These are phyloP conservation scores for Cucumis melo DNA, from an alignment of 306 rosid genomes.

Conservation along the genomic window DNA sequence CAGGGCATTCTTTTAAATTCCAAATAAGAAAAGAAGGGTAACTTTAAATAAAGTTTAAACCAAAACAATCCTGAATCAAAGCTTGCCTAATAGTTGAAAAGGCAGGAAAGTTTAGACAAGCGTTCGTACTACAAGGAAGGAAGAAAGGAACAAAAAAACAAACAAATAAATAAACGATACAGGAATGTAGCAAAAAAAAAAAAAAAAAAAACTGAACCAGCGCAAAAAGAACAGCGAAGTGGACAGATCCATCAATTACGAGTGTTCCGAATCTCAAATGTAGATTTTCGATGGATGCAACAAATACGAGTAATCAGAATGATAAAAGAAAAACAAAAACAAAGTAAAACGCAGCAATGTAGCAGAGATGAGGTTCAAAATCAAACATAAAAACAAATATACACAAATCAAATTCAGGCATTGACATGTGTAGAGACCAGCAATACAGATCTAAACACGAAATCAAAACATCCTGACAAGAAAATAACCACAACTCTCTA, in stretches of 20 bases:
- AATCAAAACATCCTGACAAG: not conserved
- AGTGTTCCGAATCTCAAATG: not conserved
- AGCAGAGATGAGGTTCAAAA: not conserved
- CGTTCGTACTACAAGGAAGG: not conserved
- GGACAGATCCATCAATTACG: not conserved
- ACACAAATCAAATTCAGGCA: not conserved
- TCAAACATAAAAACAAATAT: not conserved
- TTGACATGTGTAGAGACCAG: not conserved
- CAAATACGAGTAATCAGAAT: not conserved
- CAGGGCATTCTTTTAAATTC: not conserved
- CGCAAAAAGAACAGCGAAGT: not conserved
- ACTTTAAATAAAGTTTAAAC: not conserved
- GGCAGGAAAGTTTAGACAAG: not conserved
- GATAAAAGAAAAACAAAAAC: too few relatives aligned
- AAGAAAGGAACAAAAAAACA: not conserved
- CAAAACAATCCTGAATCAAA: not conserved
- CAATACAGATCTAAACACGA: not conserved
- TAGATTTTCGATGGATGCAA: not conserved
- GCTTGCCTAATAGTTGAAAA: not conserved
- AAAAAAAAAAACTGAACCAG: not conserved
- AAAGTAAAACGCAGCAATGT: not conserved
- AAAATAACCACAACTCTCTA: not conserved
- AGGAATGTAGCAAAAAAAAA: not conserved
- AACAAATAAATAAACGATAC: not conserved
- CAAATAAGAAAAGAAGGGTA: not conserved